Evolutionary conservation across 352 stramenopile genomes (phyloP), one percentile per base, ranked within the genome.

Genomic region (Globisporangium mamillatum): DNA sequence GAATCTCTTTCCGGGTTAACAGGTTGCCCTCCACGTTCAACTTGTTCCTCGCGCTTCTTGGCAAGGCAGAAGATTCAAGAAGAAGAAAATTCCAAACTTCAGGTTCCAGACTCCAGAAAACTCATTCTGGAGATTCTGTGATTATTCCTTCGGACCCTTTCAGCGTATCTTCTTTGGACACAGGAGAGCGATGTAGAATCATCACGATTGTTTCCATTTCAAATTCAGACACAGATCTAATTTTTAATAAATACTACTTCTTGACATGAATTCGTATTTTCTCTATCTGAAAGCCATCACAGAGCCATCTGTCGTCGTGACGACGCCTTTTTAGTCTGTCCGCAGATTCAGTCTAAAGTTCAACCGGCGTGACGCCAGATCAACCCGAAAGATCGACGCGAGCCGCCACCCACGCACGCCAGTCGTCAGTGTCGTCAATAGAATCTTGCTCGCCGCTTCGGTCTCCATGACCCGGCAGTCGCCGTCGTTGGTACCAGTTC

Each of bases 61-160:
- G 52, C 25, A 60, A 46, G 25, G 14, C 1, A 2, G 5, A 24
- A 22, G 53, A 60, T 44, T 18, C 14, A 25, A 5, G 52, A 34
- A 25, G 14, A 41, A 41, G 54, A 60, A 60, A 22, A 46, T 46
- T 60, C 27, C 27, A 60, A 18, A 53, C 46, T 53, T 14, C 46
- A 53, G 55, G 46, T 46, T 60, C 55, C 18, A 60, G 27, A 27
- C 29, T 46, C 29, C 55, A 60, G 55, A 46, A 6, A 32, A 32
- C 9, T n/a, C 16, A 60, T 24, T 25, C 54, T 24, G 25, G 16
- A 32, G 27, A 57, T 60, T 59, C 53, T 60, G 54, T 20, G 9
- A 22, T 55, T 41, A 24, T 60, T 60, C 54, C 25, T 20, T 9
- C 4, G 12, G 52, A 41, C 16, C 27, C 25, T 20, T 16, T 60